Percentiles rank a stretch among this genome's conserved stretches.
phyloP scores from a whole-genome alignment of 352 stramenopile species.

The Globisporangium lucens region DNA sequence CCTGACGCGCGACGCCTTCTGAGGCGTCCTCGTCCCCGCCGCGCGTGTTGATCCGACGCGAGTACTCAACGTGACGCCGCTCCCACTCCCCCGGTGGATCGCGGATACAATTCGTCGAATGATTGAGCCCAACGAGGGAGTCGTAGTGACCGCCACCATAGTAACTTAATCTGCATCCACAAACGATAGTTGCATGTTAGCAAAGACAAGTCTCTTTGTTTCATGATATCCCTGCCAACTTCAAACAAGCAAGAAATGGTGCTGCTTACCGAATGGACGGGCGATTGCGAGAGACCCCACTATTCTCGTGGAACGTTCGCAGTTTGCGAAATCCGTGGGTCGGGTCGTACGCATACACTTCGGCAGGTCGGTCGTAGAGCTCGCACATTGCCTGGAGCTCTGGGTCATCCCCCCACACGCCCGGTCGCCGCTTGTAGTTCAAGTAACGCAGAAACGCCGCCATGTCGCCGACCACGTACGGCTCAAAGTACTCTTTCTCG shows the following conservation, averaged over 20 bases:
- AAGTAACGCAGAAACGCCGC: conserved; percentile 90
- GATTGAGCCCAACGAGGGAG: conserved; percentile 65
- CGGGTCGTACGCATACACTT: conserved; percentile 89
- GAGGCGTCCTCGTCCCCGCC: conserved; percentile 19
- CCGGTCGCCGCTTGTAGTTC: conserved; percentile 82
- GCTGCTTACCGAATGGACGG: conserved; percentile 60
- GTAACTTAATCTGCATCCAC: conserved; percentile 74
- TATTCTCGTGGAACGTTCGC: conserved; percentile 88
- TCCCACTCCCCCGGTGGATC: conserved; percentile 68
- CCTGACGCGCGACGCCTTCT: conserved; percentile 25
- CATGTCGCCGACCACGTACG: conserved; percentile 88
- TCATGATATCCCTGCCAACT: no score
- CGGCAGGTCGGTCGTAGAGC: conserved; percentile 88
- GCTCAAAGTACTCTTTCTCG: conserved; percentile 92
- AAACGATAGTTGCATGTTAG: conserved; percentile 3
- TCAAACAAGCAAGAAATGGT: not conserved
- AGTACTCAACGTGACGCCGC: conserved; percentile 62
- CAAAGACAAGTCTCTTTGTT: not conserved
- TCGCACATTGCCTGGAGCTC: conserved; percentile 96
- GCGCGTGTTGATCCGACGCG: conserved; percentile 64
- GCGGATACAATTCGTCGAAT: conserved; percentile 53
- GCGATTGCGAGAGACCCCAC: conserved; percentile 44
- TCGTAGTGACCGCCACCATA: conserved; percentile 92
- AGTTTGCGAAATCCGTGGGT: conserved; percentile 70
- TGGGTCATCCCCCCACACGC: conserved; percentile 94